These are phyloP conservation scores for Decorospora gaudefroyi DNA, from an alignment of 2,329 filamentous ascomycete genomes.

Conservation along the genomic window DNA sequence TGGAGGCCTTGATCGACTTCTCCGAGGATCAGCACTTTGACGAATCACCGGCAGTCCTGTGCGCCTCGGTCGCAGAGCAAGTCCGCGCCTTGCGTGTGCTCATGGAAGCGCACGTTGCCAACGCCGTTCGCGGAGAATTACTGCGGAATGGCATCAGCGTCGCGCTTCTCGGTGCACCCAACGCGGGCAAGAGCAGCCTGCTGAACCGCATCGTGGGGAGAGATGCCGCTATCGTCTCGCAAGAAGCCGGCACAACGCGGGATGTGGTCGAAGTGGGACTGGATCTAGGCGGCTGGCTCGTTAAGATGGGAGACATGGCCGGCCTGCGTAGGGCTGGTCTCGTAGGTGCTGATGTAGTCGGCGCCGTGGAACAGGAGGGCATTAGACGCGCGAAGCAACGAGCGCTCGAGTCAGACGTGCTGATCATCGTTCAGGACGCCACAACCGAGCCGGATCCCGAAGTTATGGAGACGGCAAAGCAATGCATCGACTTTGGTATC, in stretches of 20 bases:
- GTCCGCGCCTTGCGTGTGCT: constrained; percentile 64
- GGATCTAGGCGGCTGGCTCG: constrained; percentile 87
- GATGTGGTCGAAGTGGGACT: constrained; percentile 92
- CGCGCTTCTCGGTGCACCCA: constrained; percentile 86
- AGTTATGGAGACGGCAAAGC: constrained; percentile 58
- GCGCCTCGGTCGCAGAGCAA: constrained; percentile 69
- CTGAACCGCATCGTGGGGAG: constrained; percentile 88
- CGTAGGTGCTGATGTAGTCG: constrained; percentile 55
- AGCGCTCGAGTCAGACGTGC: constrained; percentile 80
- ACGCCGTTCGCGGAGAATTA: constrained; percentile 80
- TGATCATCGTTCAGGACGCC: constrained; percentile 70
- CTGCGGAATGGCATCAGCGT: constrained; percentile 83
- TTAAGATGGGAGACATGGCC: constrained; percentile 93
- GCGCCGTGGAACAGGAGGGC: constrained; percentile 82
- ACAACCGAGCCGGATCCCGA: constrained; percentile 71
- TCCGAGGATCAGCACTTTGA: constrained; percentile 97
- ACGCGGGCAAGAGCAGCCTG: constrained; percentile 92
- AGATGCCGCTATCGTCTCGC: constrained; percentile 93
- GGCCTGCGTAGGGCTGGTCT: constrained; percentile 67
- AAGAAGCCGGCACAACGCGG: constrained; percentile 88
- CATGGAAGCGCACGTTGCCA: constrained; percentile 72
- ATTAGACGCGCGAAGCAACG: constrained; percentile 83
- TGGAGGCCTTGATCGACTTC: constrained; percentile 96
- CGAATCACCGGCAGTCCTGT: constrained; percentile 74
- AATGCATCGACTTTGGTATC: constrained; percentile 56